Evolutionary conservation across 1,284 basidiomycete species (phyloP).

Genomic region (Irpex rosettiformis): DNA sequence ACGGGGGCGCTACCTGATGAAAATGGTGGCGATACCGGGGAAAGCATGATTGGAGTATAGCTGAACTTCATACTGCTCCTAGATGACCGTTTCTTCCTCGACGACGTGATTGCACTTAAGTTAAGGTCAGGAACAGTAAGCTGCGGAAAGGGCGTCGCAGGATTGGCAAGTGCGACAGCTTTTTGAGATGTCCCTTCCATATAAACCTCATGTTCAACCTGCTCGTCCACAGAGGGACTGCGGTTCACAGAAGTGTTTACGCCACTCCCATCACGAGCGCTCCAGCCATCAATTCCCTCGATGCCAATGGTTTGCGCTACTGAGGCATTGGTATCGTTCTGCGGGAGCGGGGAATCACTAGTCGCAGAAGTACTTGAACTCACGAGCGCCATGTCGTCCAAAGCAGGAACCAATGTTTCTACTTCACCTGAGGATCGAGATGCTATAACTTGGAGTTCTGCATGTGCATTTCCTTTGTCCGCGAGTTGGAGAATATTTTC

Average conservation of each 20-base stretch:
- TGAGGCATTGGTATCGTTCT: background rate
- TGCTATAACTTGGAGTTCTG: background rate
- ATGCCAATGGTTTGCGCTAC: background rate
- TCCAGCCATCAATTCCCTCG: background rate
- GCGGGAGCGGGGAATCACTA: background rate
- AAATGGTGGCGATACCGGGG: background rate
- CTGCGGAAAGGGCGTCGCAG: background rate
- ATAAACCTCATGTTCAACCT: background rate
- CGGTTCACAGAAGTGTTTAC: background rate
- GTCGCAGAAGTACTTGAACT: background rate
- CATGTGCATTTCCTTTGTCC: background rate
- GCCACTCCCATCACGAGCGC: conserved; percentile 8
- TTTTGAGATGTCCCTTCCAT: background rate
- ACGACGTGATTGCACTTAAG: background rate
- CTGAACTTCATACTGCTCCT: background rate
- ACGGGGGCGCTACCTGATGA: background rate
- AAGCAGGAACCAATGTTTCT: background rate
- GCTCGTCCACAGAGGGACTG: background rate
- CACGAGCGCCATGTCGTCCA: background rate
- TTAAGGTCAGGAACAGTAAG: background rate
- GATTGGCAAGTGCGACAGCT: background rate
- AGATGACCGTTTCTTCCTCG: background rate
- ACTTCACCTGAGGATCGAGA: background rate
- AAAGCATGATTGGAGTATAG: background rate
- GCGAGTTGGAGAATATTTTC: too few relatives aligned